A percentile compares a stretch with the other conserved stretches of the same genome.
phyloP scores from a whole-genome alignment of 305 asterid genomes.

The Fraxinus floribunda region DNA sequence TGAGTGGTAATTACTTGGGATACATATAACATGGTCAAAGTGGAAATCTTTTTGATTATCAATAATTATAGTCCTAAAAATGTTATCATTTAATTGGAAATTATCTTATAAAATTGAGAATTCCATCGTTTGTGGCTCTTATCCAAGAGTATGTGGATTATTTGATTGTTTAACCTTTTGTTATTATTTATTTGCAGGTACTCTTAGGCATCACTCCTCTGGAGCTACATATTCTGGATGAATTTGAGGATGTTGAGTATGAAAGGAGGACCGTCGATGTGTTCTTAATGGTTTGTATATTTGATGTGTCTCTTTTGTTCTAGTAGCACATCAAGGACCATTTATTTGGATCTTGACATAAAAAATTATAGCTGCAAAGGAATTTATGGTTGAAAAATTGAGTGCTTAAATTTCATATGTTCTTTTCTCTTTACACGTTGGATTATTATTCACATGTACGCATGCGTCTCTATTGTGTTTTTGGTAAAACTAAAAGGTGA shows the following conservation, averaged over 20 bases:
- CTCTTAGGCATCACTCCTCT: constrained; percentile 63
- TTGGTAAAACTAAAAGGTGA: neutral
- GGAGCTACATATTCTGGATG: constrained; percentile 71
- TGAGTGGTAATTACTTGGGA: neutral
- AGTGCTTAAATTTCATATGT: neutral
- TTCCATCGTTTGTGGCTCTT: constrained; percentile 3
- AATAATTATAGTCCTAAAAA: neutral
- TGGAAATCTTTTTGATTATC: neutral
- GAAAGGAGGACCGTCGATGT: constrained; percentile 62
- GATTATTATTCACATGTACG: neutral
- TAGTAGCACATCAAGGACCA: neutral
- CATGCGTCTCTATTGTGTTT: neutral
- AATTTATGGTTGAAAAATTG: neutral
- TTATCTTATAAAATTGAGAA: constrained; percentile 2
- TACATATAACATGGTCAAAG: neutral
- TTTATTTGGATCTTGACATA: neutral
- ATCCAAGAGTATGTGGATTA: neutral
- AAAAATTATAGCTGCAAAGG: neutral
- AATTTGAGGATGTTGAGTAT: constrained; percentile 80
- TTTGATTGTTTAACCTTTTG: neutral
- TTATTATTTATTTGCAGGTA: constrained; percentile 46
- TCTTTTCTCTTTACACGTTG: neutral
- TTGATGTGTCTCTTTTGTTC: constrained; percentile 1
- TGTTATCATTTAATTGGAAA: constrained; percentile 8
- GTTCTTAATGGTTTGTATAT: constrained; percentile 44